Base-by-base conservation (phyloP, 805 yeast species). In the Metschnikowia lochheadii region DNA sequence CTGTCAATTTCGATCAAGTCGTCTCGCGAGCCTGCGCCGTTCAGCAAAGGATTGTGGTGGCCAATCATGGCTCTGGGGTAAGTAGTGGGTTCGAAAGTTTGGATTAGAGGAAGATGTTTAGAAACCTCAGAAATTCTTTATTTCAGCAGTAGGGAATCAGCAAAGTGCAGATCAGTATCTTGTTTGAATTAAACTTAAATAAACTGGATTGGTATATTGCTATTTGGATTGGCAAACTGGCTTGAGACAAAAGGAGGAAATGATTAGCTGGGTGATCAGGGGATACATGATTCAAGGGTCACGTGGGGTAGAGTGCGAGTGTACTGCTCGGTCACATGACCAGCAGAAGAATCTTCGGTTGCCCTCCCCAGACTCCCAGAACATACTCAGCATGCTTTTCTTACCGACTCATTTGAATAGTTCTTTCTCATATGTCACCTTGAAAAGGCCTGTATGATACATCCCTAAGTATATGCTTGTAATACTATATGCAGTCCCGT, bases 1-100 rank as follows among this genome's bases (percentile, higher is more conserved):
- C 46, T 48, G 36, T 48, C 54, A 11, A 51, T 48, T 18, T 50
- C 48, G 13, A 51, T 51, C 20, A 44, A 39, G 8, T 54, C 55
- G 35, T 49, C 54, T 26, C 45, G 14, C 21, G 45, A 42, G n/a
- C 10, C 38, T 21, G 20, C 14, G 11, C 14, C 21, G 31, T 42
- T 42, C 38, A 42, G 45, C 31, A 42, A 33, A 21, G 45, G 38
- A 21, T 23, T 21, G 26, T 42, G 45, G 29, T 42, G 31, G 45
- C 38, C 45, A 33, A 42, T 23, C 45, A 42, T 42, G 38, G 45
- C 45, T 18, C n/a, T 32, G 5, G 14, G 5, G 10, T 26, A 26
- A 3, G 20, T 21, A 17, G 29, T 14, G 10, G 32, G 4, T 21
- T 11, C 15, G 32, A 23, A 42, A 20, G 45, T 20, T 20, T 18